Base-by-base conservation (phyloP, 345 rosid genomes). In the Gossypium raimondii region DNA sequence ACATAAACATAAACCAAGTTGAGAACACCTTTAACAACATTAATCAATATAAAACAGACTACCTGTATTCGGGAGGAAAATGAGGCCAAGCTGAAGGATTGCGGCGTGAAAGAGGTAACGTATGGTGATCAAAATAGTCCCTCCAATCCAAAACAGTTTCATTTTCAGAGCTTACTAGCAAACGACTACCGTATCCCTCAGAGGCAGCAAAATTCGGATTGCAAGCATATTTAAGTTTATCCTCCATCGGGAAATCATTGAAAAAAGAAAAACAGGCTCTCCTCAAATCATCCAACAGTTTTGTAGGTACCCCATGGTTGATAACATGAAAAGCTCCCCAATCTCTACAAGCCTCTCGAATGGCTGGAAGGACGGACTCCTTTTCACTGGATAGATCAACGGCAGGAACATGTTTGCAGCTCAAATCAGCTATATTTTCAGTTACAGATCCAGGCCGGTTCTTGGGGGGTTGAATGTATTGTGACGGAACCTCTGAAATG, bases 281-380 rank as follows among this genome's bases (percentile, higher is more conserved):
- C 55, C 81, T 82, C 13, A 90, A 86, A 50, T 77, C 85, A 59
- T 85, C 83, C 38, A 92, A 81, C 47, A 90, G 79, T 16, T 84
- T 65, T 44, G 79, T 14, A 8, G 93, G 85, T 57, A 90, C 89
- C 25, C 94, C 89, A 72, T 90, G 97, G 84, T 92, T 85, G 83
- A 75, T 77, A 48, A 92, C 92, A 52, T 92, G 92, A 89, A 94
- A 94, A 71, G 86, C 93, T 24, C 97, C 98, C 98, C 97, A 92
- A 50, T 86, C 84, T 52, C 83, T 79, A 79, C 97, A 94, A 29
- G 95, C 92, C 2, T 61, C 56, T 14, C 82, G 84, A 61, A 92
- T 82, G 27, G 84, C 79, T 57, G 84, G 82, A 6, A 73, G 78
- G 18, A 81, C 77, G 1, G 82, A 64, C 44, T 76, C 59, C 12